Conservation (phyloP, 176 grass and related monocot genomes). For the Miscanthus lutarioriparius region DNA sequence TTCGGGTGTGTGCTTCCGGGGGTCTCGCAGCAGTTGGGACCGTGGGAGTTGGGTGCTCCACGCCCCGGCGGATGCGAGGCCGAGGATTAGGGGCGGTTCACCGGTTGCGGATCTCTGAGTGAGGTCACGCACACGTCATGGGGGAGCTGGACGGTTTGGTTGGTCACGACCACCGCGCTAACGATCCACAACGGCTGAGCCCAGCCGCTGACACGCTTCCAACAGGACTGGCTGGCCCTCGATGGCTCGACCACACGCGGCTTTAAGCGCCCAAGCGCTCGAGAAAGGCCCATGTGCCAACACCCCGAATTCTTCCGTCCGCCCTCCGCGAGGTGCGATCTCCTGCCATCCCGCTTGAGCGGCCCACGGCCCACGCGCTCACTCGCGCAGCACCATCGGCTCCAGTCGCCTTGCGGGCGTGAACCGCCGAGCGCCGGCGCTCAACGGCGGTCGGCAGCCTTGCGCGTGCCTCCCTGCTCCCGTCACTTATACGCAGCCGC, state of each 20-base stretch:
- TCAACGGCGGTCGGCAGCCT: neutral
- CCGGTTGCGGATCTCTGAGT: neutral
- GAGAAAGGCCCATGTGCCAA: neutral
- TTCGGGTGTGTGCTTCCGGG: neutral
- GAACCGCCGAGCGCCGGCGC: neutral
- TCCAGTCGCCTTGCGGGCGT: neutral
- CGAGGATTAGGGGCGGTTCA: constrained; percentile 14
- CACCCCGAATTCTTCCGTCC: neutral
- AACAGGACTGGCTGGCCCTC: neutral
- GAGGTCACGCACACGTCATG: neutral
- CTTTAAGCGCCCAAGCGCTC: no score
- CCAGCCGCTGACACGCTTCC: neutral
- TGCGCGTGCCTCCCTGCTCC: neutral
- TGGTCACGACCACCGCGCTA: neutral
- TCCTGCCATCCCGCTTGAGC: neutral
- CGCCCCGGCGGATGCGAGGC: neutral
- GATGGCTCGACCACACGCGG: no score
- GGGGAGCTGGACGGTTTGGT: neutral
- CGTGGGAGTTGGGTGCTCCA: neutral
- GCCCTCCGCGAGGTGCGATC: no score
- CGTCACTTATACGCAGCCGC: neutral
- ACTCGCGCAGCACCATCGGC: no score
- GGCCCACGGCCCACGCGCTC: neutral
- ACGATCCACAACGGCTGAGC: neutral
- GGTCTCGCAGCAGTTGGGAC: neutral